Base-by-base conservation (phyloP, 148 eudicot species). In the Rhododendron kiyosumense region DNA sequence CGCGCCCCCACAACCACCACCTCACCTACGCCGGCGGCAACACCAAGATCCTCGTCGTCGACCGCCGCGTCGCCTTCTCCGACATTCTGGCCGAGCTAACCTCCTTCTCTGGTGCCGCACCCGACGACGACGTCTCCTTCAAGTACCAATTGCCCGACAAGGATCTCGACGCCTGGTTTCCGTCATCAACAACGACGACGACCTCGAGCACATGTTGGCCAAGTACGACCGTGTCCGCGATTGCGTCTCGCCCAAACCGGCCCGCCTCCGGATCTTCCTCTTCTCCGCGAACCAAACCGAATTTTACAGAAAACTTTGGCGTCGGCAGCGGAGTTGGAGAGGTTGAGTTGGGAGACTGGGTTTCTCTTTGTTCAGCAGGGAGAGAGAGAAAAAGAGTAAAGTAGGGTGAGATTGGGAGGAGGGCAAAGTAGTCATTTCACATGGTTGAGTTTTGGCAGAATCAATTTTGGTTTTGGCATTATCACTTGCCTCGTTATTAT, bases 81-180 rank as follows among this genome's bases (percentile, higher is more conserved):
- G 78, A 86, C 3, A 46, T 94, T 3, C 45, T 86, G 0, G 22
- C 91, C 1, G 91, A 93, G 30, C 84, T 93, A 1, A 38, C 87
- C 3, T 75, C 88, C 0, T 82, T 93, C 20, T 78, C 82, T 2
- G 77, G 86, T 9, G 17, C 81, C 34, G 10, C 85, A 48, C 8
- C 61, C 10, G 45, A 65, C 4, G 74, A 36, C 4, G 74, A 18
- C 18, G 74, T 82, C 22, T 83, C 87, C 20, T 90, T 91, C 61
- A 93, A 92, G 89, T 95, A 95, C 67, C 96, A 94, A 78, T 86
- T 94, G 2, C 98, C 98, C 0, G 96, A 93, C 0, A 94, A 94
- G 63, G 97, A 94, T 30, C 91, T 94, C 8, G 96, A 94, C 63
- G 93, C 97, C 9, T 94, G 12, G 93, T 94, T 49, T 92, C 94